Base-by-base conservation (phyloP, 352 stramenopile genomes). In the Globisporangium cystogenes region DNA sequence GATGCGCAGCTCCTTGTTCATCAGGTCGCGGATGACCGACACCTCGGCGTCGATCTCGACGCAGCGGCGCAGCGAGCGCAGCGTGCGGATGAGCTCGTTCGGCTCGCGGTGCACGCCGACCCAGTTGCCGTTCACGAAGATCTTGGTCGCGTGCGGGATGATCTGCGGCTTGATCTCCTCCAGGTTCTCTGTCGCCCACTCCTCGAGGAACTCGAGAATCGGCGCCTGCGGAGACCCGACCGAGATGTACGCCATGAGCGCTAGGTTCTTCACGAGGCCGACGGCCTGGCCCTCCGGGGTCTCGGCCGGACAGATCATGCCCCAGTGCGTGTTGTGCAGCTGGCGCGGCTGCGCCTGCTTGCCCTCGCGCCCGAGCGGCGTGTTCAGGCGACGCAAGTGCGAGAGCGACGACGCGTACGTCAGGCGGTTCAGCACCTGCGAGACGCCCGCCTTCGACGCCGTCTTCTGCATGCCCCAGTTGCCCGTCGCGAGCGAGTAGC, bases 91-190 rank as follows among this genome's bases (percentile, higher is more conserved):
- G 15, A 98, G 59, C 60, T 94, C 87, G 45, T 99, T 97, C 27
- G 97, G 96, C 61, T 99, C 96, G 47, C 94, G 93, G 65, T 99
- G 96, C 43, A 99, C 95, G 45, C 97, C 97, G 27, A 99, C 90
- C 97, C 97, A 99, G 65, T 98, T 99, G 40, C 98, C 97, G 65
- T 99, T 99, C 48, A 99, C 96, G 59, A 99, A 99, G 52, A 99
- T 99, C 83, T 99, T 99, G 42, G 97, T 99, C 21, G 95, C 98
- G 50, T 94, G 94, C 1, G 92, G 91, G 62, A 99, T 99, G 40
- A 98, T 97, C 52, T 96, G 95, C 27, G 97, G 96, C 48, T 98
- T 93, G 62, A 99, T 99, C 52, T 98, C 93, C 62, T 98, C 91
- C 42, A 99, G 57, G 64, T 98, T 99, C 75, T 99, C 96, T 35